A percentile compares a stretch with the other conserved stretches of the same genome.
phyloP scores from a whole-genome alignment of 2,329 filamentous ascomycete genomes.

The Neurospora crassa region DNA sequence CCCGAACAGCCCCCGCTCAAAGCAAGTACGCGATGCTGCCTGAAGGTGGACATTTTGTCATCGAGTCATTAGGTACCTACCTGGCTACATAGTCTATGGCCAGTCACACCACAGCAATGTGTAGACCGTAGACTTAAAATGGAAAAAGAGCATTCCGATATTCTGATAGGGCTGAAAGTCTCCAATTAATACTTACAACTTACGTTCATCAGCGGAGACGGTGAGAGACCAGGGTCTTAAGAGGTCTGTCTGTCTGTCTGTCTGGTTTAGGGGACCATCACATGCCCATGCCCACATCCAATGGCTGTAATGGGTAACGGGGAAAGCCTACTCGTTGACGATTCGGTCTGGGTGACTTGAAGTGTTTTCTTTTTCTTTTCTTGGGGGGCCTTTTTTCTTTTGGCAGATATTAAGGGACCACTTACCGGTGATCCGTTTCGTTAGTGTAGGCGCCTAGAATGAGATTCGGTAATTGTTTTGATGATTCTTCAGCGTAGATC shows the following conservation, averaged over 20 bases:
- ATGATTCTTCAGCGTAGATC: too few species aligned
- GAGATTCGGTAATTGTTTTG: not conserved
- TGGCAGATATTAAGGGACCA: too few species aligned
- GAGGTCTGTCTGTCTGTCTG: not conserved
- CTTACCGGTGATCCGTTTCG: too few species aligned
- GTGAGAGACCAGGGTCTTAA: not conserved
- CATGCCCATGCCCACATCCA: not conserved
- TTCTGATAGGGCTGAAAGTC: not conserved
- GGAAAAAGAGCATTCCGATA: not conserved
- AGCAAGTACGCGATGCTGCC: not conserved
- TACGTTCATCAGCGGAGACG: not conserved
- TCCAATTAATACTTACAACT: not conserved
- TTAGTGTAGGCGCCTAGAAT: not conserved
- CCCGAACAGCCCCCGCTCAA: too few species aligned
- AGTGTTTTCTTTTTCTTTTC: not conserved
- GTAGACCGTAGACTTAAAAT: too few species aligned
- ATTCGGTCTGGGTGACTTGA: not conserved
- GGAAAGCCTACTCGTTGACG: not conserved
- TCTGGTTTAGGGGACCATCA: not conserved
- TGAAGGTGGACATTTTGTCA: not conserved
- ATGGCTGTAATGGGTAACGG: not conserved
- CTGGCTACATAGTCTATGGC: too few species aligned
- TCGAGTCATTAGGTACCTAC: not conserved
- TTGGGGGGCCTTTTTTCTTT: too few species aligned
- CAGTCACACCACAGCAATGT: not conserved